Conservation (phyloP, 768 basidiomycete species). For the Leccinum rimulosum region DNA sequence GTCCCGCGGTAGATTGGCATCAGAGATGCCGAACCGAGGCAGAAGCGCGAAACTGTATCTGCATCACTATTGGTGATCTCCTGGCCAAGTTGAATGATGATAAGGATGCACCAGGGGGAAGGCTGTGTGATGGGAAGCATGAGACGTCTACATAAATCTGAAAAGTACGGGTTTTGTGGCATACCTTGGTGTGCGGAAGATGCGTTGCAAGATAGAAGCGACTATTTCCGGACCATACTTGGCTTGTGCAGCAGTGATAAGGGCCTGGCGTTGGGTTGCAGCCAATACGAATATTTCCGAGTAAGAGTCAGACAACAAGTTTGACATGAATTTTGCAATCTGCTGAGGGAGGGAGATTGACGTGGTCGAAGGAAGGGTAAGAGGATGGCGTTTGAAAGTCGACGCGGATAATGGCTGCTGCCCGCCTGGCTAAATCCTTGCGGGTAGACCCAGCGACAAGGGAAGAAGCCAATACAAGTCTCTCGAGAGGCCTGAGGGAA, state of each 20-base stretch:
- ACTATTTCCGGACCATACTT: conserved; percentile 81
- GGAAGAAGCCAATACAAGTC: too few relatives aligned
- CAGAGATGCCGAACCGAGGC: conserved; percentile 72
- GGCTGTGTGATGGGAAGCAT: conserved; percentile 39
- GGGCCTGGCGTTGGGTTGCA: conserved; percentile 66
- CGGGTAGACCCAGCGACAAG: conserved; percentile 42
- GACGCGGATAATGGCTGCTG: conserved; percentile 62
- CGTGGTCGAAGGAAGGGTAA: conserved; percentile 80
- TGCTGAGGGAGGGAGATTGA: conserved; percentile 70
- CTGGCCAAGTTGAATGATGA: conserved; percentile 71
- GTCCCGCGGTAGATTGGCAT: conserved; percentile 68
- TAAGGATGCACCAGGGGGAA: conserved; percentile 65
- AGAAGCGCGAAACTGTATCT: conserved; percentile 68
- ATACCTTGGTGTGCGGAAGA: conserved; percentile 74
- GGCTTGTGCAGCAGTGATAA: conserved; percentile 70
- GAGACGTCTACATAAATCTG: conserved; percentile 4
- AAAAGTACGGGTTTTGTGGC: conserved; percentile 19
- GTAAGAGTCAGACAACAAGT: conserved; percentile 68
- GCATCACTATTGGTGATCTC: conserved; percentile 69
- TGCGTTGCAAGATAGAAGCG: conserved; percentile 68
- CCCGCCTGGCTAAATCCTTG: conserved; percentile 57
- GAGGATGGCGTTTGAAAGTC: conserved; percentile 78
- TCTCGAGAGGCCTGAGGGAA: too few relatives aligned
- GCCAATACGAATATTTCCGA: conserved; percentile 71
- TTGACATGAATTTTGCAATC: conserved; percentile 74